Conservation (phyloP, 1,139 yeast species). For the Candida buenavistaensis region DNA sequence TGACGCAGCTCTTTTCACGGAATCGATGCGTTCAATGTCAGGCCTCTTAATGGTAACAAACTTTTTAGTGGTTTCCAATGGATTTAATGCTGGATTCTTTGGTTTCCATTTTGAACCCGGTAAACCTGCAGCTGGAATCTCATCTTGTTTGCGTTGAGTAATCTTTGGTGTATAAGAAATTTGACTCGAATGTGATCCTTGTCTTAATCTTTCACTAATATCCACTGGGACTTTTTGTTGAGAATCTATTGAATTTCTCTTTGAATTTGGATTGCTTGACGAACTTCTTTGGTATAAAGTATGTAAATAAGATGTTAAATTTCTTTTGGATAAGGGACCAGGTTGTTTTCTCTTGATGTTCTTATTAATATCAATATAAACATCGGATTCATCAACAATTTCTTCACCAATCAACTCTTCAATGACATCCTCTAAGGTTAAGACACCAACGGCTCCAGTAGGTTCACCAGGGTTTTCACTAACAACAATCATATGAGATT, state of each 20-base stretch:
- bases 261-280: slow-evolving; percentile 23
- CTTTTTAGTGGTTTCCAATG: slow-evolving; percentile 68
- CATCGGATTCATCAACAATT: slow-evolving; percentile 96
- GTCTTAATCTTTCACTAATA: slow-evolving; percentile 12
- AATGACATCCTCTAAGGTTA: slow-evolving; percentile 93
- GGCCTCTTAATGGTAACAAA: slow-evolving; percentile 71
- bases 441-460: slow-evolving; percentile 84
- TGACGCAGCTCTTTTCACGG: slow-evolving; percentile 22
- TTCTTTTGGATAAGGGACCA: slow-evolving; percentile 78
- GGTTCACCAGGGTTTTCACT: slow-evolving; percentile 86
- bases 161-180: slow-evolving; percentile 12
- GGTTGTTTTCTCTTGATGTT: slow-evolving; percentile 82
- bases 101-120: slow-evolving; percentile 43
- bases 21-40: slow-evolving; percentile 23
- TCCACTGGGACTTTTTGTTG: slow-evolving; percentile 8
- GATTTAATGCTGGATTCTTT: slow-evolving; percentile 79
- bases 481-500: slow-evolving; percentile 95
- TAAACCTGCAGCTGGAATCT: slow-evolving; percentile 3
- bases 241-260: slow-evolving; percentile 40
- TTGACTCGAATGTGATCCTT: slow-evolving; percentile 11
- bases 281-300: slow-evolving; percentile 47
- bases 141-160: slow-evolving; percentile 3
- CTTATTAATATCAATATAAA: slow-evolving; percentile 85
- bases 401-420: slow-evolving; percentile 98
- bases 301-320: slow-evolving; percentile 68